These are phyloP conservation scores for Talaromyces amestolkiae DNA, from an alignment of 2,329 filamentous ascomycete genomes.

Conservation along the genomic window DNA sequence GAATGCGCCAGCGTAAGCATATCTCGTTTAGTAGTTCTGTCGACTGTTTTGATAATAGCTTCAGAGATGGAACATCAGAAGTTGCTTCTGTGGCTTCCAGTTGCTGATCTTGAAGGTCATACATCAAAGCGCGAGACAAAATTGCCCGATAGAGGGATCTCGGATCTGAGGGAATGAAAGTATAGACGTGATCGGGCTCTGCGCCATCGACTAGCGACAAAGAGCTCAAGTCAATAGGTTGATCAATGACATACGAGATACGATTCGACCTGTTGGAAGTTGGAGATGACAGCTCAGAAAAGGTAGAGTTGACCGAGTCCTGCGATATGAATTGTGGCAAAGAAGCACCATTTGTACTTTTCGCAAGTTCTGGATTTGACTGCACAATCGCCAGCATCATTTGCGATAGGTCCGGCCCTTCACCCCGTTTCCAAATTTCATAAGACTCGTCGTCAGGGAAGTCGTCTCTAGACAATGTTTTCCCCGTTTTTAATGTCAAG, in stretches of 20 bases:
- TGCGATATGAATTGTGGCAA: slow-evolving; percentile 54
- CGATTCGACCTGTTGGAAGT: slow-evolving; percentile 47
- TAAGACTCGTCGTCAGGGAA: slow-evolving; percentile 90
- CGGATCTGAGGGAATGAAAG: slow-evolving; percentile 83
- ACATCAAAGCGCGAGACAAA: slow-evolving; percentile 68
- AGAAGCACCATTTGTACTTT: slow-evolving; percentile 62
- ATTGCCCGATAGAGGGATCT: slow-evolving; percentile 80
- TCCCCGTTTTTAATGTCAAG: slow-evolving; percentile 73
- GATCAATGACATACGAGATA: slow-evolving; percentile 61
- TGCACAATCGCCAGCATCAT: slow-evolving; percentile 91
- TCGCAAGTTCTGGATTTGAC: slow-evolving; percentile 79
- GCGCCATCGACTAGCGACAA: slow-evolving; percentile 58
- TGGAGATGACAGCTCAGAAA: slow-evolving; percentile 48
- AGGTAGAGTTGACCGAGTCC: slow-evolving; percentile 40
- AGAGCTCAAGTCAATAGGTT: slow-evolving; percentile 59
- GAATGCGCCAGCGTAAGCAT: slow-evolving; percentile 83
- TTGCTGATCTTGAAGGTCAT: slow-evolving; percentile 58
- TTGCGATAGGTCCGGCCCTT: slow-evolving; percentile 80
- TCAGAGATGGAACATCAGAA: slow-evolving; percentile 50
- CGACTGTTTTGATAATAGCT: slow-evolving; percentile 69
- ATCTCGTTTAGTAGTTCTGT: slow-evolving; percentile 81
- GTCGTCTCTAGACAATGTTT: slow-evolving; percentile 75
- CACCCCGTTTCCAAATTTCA: slow-evolving; percentile 85
- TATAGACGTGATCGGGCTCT: slow-evolving; percentile 62
- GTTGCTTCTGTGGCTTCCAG: slow-evolving; percentile 50